Evolutionary conservation across 169 alveolate genomes (phyloP).

Genomic region (Plasmodium billcollinsi): DNA sequence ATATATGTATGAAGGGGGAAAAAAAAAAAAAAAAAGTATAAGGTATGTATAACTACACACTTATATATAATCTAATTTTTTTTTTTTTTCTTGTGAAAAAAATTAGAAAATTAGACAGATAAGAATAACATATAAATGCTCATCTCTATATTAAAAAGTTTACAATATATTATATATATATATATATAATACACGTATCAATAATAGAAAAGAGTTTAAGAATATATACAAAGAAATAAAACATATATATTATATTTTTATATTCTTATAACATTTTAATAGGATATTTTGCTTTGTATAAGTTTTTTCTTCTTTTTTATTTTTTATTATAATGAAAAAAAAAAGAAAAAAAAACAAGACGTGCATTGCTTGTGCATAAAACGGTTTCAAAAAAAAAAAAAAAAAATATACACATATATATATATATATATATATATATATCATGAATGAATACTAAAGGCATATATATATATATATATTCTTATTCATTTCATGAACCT

Average conservation of each 20-base stretch:
- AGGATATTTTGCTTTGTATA: background rate
- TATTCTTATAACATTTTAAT: background rate
- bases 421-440: no score
- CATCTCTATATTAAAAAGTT: background rate
- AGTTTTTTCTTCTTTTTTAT: background rate
- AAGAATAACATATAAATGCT: background rate
- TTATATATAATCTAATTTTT: no score
- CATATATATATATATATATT: no score
- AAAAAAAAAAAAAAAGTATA: background rate
- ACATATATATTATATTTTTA: background rate
- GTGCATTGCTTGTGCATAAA: conserved; percentile 22
- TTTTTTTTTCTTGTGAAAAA: background rate
- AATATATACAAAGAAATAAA: background rate
- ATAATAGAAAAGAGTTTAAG: background rate
- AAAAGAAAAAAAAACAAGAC: conserved; percentile 3
- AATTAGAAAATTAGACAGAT: background rate
- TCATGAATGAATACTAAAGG: no score
- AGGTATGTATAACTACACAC: background rate
- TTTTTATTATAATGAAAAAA: background rate
- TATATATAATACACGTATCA: no score
- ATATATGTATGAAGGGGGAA: background rate
- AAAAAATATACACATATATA: no score
- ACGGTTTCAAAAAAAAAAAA: background rate
- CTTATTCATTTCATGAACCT: no score
- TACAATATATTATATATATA: no score